Percentiles rank a stretch among this genome's conserved stretches.
Conservation (phyloP, 345 rosid genomes). For the Stellera chamaejasme region DNA sequence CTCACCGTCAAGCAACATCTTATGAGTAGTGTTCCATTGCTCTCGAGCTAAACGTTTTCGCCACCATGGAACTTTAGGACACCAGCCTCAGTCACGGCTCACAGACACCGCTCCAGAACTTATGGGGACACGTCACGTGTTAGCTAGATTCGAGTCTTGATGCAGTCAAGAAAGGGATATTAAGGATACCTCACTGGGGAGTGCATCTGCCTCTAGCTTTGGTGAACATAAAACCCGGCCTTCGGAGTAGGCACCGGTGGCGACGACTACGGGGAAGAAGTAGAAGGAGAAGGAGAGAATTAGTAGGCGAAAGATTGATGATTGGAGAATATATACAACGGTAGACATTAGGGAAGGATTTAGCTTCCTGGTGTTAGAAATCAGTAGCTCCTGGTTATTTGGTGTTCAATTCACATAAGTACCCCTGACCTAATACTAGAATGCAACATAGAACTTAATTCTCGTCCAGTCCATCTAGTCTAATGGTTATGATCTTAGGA, state of each 20-base stretch:
- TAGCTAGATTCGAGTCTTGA: not conserved
- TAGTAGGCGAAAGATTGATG: constrained; percentile 17
- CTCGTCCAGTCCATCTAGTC: too few relatives aligned
- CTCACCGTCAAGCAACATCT: constrained; percentile 50
- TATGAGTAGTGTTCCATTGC: constrained; percentile 58
- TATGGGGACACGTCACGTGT: constrained; percentile 6
- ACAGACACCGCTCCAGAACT: constrained; percentile 76
- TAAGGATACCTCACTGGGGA: constrained; percentile 36
- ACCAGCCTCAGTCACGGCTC: constrained; percentile 91
- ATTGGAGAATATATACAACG: constrained; percentile 11
- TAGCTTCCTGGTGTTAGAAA: constrained; percentile 3
- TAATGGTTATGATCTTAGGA: too few relatives aligned
- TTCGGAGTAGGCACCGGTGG: not conserved
- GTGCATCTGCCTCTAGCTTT: constrained; percentile 78
- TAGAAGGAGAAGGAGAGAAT: constrained; percentile 10
- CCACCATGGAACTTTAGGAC: constrained; percentile 61
- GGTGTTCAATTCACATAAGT: too few relatives aligned
- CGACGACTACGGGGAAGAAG: constrained; percentile 5
- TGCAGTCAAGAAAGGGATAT: not conserved
- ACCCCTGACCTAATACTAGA: too few relatives aligned
- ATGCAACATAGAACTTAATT: too few relatives aligned
- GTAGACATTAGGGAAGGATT: not conserved
- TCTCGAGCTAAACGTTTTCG: constrained; percentile 62
- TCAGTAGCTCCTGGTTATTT: too few relatives aligned
- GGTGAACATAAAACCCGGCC: constrained; percentile 49